These are phyloP conservation scores for Neurospora sp. DNA, from an alignment of 495 filamentous ascomycete genomes.

Conservation along the genomic window DNA sequence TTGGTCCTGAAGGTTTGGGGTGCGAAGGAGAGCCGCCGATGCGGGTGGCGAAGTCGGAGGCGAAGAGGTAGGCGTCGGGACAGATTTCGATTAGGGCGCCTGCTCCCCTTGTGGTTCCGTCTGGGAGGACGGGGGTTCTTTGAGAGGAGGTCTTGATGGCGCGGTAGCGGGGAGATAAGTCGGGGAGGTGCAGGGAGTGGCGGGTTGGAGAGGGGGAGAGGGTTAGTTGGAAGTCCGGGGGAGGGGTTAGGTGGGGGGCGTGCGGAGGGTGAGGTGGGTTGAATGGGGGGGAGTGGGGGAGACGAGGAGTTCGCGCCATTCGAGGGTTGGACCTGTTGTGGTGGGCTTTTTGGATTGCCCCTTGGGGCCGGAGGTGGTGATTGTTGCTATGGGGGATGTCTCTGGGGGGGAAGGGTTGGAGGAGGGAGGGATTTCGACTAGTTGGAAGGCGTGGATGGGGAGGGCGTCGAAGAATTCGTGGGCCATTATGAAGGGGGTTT, in stretches of 20 bases:
- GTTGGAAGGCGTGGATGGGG: conserved; percentile 91
- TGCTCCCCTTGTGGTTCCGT: too few species aligned
- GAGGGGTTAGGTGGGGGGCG: conserved; percentile 35
- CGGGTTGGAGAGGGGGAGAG: conserved; percentile 63
- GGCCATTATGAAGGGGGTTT: conserved; percentile 84
- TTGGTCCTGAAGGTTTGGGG: conserved; percentile 36
- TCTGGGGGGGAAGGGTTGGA: conserved; percentile 25
- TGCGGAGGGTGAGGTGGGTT: conserved; percentile 33
- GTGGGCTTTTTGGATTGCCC: conserved; percentile 22
- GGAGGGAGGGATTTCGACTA: conserved; percentile 40
- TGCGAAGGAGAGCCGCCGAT: conserved; percentile 58
- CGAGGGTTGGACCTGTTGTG: conserved; percentile 36
- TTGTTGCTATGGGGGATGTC: conserved; percentile 19
- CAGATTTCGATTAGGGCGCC: conserved; percentile 70
- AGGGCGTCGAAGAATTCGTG: conserved; percentile 99
- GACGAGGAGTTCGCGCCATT: conserved; percentile 87
- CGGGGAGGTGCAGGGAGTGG: conserved; percentile 74
- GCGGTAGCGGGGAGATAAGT: conserved; percentile 70
- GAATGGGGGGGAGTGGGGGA: conserved; percentile 49
- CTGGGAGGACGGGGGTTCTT: too few species aligned
- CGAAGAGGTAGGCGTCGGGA: conserved; percentile 71
- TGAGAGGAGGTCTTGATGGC: conserved; percentile 41
- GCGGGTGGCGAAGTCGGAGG: conserved; percentile 65
- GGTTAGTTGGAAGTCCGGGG: conserved; percentile 76
- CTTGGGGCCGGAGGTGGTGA: background rate